Base-by-base conservation (phyloP, 768 basidiomycete genomes). In the Hericium alpestre region DNA sequence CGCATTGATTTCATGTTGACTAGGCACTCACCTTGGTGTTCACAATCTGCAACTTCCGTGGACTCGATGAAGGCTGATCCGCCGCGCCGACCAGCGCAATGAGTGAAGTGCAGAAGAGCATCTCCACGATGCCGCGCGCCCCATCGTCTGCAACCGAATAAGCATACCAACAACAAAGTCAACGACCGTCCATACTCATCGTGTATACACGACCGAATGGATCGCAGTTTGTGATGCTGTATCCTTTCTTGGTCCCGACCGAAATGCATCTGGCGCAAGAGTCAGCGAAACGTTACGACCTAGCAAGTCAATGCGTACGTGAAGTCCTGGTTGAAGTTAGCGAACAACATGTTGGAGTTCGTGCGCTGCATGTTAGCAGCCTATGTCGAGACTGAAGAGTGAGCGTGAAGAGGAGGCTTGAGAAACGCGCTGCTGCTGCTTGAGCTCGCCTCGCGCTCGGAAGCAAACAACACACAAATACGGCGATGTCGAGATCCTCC, bases 21-120 rank as follows among this genome's bases (percentile, higher is more conserved):
- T 23, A 32, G 1, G 38, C 15, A 61, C 80, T 46, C 54, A 92
- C 94, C 80, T 99, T 99, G 13, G 96, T 99, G 69, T 99, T 99
- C 51, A 98, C 93, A 51, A 99, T 99, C 74, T 96, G 94, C 53
- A 99, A 73, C 66, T 95, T 91, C 20, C 96, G 78, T 9, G 94
- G 94, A 71, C 89, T 92, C 38, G 89, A 88, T 54, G 85, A 80
- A 1, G 93, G 90, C 50, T 92, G 87, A 73, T 96, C 93, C 13
- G 93, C 93, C 2, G 93, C 92, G 8, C 96, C 96, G 20, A 98
- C 96, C 37, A 99, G 79, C 0, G 96, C 96, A 50, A 99, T 92
- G 60, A 99, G 81, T 20, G 93, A 96, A 5, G 96, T 99, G 73
- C 94, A 97, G 75, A 99, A 99, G 58, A 99, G 78, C 96, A 99